Base-by-base conservation (phyloP, 2,329 filamentous ascomycete species). In the Neofusicoccum kwambonambiense region DNA sequence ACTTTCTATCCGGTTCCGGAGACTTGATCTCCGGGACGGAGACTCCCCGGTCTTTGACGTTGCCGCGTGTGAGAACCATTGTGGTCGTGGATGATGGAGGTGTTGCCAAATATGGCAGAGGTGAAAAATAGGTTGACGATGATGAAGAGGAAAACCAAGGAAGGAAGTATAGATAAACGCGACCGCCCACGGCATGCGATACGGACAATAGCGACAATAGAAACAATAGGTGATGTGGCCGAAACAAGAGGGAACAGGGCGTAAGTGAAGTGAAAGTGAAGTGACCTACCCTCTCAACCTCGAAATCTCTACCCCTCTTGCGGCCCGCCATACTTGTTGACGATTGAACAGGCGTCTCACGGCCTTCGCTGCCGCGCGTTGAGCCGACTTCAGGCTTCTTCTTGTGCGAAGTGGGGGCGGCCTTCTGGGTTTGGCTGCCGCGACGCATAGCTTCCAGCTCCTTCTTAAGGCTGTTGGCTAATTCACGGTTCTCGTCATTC, bases 401-500 rank as follows among this genome's bases (percentile, higher is more conserved):
- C 76, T 88, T 87, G 44, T 81, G 74, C 66, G 74, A 80, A 73
- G 72, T 76, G 68, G 72, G 75, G 52, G 75, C 75, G 67, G 72
- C 76, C 76, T 82, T 75, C 31, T 61, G 47, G 19, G 57, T 34
- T 34, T 42, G 51, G 64, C 74, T 77, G 60, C 76, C 79, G 69
- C 75, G 78, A 69, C 87, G 82, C 71, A 85, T 84, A 63, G 81
- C 80, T 71, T 88, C 88, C 79, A 88, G 84, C 76, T 92, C 89
- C 65, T 87, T 85, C 71, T 88, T 85, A 35, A 93, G 83, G 76
- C 90, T 89, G 64, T 83, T 83, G 22, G 94, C 93, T 42, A 99
- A 86, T 75, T 96, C 92, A 74, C 92, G 91, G 80, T 98, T 97
- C 80, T 98, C 95, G 64, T 96, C 92, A 60, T 89, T 97, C 76